Evolutionary conservation across 352 stramenopile species (phyloP).

Genomic region (Globisporangium rhizosaccharum): DNA sequence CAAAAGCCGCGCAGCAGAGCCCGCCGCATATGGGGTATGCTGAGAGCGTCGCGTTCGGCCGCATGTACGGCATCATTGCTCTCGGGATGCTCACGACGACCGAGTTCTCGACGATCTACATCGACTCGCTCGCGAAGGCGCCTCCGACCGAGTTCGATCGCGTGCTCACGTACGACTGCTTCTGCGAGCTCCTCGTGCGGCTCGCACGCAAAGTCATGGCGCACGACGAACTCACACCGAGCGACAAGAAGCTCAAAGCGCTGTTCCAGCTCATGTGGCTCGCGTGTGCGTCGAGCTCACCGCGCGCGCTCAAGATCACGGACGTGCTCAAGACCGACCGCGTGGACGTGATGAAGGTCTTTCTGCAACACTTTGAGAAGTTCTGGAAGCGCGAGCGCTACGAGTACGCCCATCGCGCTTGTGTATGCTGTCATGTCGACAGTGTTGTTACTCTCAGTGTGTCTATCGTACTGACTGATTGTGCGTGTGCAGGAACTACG

Average conservation of each 20-base stretch:
- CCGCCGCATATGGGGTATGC: conserved; percentile 60
- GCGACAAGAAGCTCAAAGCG: conserved; percentile 60
- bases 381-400: conserved; percentile 76
- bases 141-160: conserved; percentile 51
- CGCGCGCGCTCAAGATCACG: conserved; percentile 51
- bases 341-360: conserved; percentile 50
- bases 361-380: conserved; percentile 74
- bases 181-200: conserved; percentile 63
- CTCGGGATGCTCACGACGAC: conserved; percentile 71
- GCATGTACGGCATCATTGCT: conserved; percentile 73
- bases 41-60: conserved; percentile 59
- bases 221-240: conserved; percentile 21
- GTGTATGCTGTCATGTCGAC: background rate
- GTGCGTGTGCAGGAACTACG: conserved; percentile 37
- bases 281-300: conserved; percentile 45
- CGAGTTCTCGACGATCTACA: conserved; percentile 70
- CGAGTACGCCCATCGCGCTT: conserved; percentile 22
- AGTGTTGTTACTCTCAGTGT: background rate
- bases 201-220: conserved; percentile 41
- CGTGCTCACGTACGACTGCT: conserved; percentile 53
- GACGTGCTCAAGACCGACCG: conserved; percentile 71
- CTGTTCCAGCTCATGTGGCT: conserved; percentile 86
- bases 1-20: conserved; percentile 38
- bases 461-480: background rate
- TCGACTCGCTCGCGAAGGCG: conserved; percentile 61